Evolutionary conservation across 306 rosid species (phyloP), one percentile per base, ranked within the genome.

Genomic region (Trifolium fragiferum): DNA sequence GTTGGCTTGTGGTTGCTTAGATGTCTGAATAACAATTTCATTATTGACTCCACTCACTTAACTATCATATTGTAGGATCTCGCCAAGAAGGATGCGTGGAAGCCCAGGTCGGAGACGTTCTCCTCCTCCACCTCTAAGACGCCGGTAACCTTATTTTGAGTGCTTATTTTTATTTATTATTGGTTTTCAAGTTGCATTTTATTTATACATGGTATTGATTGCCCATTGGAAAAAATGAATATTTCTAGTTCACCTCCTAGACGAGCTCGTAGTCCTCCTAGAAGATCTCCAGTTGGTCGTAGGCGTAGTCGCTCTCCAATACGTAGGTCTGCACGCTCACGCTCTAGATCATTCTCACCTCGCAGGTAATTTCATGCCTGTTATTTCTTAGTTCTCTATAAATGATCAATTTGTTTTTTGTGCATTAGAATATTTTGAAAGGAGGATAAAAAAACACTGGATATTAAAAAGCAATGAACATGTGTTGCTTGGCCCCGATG

Each of bases 221-320:
- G n/a, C 21, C 33, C 15, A 37, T 68, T 76, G 78, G 78, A 67
- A 37, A 37, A 41, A 25, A 23, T 46, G 55, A 50, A 25, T 30
- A 44, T 78, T 81, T 77, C 66, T 72, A 89, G 98, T 12, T 84
- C 98, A 63, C 99, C 98, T 59, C 93, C 89, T 70, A 87, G 99
- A 77, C 82, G 99, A 60, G 76, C 81, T 82, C 97, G 96, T 27
- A 95, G 97, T 80, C 99, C 98, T 80, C 98, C 95, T 66, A 90
- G 99, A 84, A 95, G 99, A 66, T 90, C 99, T 85, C 98, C 99
- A 49, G 71, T 89, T 14, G 65, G 75, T 76, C 96, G 93, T 23
- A 92, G 97, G 76, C 96, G 94, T 9, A 89, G 87, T 79, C 97
- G 96, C 66, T 90, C 99, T 78, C 99, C 98, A 27, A 76, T 89